Conservation (phyloP, 2,329 filamentous ascomycete species). For the Pseudogymnoascus sp. region DNA sequence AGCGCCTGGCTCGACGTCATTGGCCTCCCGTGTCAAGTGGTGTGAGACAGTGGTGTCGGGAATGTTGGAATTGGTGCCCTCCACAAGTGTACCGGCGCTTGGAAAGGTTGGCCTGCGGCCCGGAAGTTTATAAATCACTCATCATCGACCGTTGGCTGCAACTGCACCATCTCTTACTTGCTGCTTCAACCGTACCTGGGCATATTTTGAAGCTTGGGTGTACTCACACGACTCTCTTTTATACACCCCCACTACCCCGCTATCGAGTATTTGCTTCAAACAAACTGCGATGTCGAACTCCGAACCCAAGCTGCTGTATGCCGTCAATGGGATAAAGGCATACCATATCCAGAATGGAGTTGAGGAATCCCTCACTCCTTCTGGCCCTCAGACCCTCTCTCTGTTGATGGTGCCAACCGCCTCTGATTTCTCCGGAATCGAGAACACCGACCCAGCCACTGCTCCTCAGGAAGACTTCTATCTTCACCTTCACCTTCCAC, state of each 20-base stretch:
- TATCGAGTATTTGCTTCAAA: not conserved
- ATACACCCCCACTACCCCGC: slow-evolving; percentile 3
- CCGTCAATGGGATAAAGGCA: slow-evolving; percentile 78
- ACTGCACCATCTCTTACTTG: not conserved
- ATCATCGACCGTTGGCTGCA: not conserved
- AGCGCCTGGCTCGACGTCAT: slow-evolving; percentile 9
- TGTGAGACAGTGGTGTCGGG: slow-evolving; percentile 7
- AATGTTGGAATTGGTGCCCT: not conserved
- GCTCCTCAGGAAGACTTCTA: slow-evolving; percentile 86
- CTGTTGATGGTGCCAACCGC: slow-evolving; percentile 93
- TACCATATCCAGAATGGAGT: slow-evolving; percentile 86
- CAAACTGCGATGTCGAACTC: slow-evolving; percentile 8
- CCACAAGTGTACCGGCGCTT: not conserved
- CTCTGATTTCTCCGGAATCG: slow-evolving; percentile 54
- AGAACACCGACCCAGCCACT: slow-evolving; percentile 47
- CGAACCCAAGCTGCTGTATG: slow-evolving; percentile 61
- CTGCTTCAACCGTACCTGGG: not conserved
- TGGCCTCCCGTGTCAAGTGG: not conserved
- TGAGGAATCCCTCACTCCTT: slow-evolving; percentile 74
- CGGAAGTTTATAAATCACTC: not conserved
- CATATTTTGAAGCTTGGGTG: slow-evolving; percentile 7
- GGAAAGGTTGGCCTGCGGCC: not conserved
- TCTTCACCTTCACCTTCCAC: slow-evolving; percentile 87
- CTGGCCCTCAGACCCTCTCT: slow-evolving; percentile 84
- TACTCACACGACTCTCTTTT: not conserved